Conservation (phyloP, 441 rosid genomes). For the Arabidopsis lyrata region DNA sequence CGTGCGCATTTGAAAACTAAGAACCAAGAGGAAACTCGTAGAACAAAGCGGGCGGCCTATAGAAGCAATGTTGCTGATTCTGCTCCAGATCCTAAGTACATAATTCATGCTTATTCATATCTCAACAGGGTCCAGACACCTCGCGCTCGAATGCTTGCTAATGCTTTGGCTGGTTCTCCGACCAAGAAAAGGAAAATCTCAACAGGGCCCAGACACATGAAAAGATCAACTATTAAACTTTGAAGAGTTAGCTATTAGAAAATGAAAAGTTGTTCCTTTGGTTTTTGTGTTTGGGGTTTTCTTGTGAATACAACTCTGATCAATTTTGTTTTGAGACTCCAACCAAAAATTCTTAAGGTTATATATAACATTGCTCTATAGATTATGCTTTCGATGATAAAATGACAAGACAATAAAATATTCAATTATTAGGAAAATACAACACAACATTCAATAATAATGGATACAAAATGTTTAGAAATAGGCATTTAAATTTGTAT, state of each 20-base stretch:
- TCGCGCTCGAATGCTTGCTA: conserved; percentile 12
- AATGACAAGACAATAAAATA: conserved; percentile 21
- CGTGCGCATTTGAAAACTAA: conserved; percentile 41
- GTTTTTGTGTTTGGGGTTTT: conserved; percentile 5
- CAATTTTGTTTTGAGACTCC: conserved; percentile 29
- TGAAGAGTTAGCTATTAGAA: conserved; percentile 27
- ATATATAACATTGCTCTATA: neutral
- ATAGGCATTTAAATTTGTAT: conserved; percentile 40
- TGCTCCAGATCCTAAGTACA: conserved; percentile 26
- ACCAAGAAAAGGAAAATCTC: conserved; percentile 23
- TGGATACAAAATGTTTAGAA: conserved; percentile 41
- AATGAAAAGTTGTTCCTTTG: neutral
- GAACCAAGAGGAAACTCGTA: conserved; percentile 25
- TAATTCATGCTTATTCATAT: conserved; percentile 24
- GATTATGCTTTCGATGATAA: conserved; percentile 2
- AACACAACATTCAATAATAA: conserved; percentile 33
- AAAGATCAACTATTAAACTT: neutral
- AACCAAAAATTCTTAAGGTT: conserved; percentile 13
- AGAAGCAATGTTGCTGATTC: neutral
- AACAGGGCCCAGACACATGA: neutral
- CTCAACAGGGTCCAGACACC: neutral
- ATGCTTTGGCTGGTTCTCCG: conserved; percentile 16
- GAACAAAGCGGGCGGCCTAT: neutral
- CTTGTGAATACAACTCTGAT: conserved; percentile 29
- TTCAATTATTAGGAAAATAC: conserved; percentile 39